Base-by-base conservation (phyloP, 2,329 filamentous ascomycete genomes). In the Macrophomina phaseolina region DNA sequence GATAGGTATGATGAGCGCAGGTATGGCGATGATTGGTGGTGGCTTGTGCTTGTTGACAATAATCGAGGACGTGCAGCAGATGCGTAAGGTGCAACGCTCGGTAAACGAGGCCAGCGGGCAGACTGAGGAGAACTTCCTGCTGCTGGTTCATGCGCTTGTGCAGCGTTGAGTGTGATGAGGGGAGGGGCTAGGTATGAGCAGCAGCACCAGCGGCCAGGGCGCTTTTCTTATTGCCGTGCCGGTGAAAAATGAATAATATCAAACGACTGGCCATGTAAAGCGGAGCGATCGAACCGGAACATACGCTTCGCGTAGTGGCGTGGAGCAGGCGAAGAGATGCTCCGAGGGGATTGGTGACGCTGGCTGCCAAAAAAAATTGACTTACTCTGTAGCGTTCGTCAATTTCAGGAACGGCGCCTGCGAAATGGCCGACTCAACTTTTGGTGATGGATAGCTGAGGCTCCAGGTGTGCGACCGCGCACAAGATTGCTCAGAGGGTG, bases 361-460 rank as follows among this genome's bases (percentile, higher is more conserved):
- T 16, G 32, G 38, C 14, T 32, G 42, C 16, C 48, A 34, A 45
- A 62, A 40, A 14, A 8, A 1, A 18, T 18, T 18, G 9, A 38
- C 58, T 28, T 62, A 49, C 58, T 40, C 2, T 8, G n/a, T 42
- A 30, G n/a, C 8, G 14, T 18, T 18, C 23, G 12, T 23, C 23
- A 23, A 23, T 14, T 14, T 6, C 40, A 14, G 16, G 23, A 11
- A n/a, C 12, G 8, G 14, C 36, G 28, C 16, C 18, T 40, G 36
- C 18, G 6, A 42, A 9, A 18, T 3, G 38, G 38, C 7, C 40
- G 56, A 45, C 40, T 48, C 42, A 34, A n/a, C 40, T 30, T 23
- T 48, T 14, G n/a, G 56, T n/a, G 56, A 30, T 61, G 42, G 42
- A n/a, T 14, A 48, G 40, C 36, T 60, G 56, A 45, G n/a, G 56